Evolutionary conservation across 345 rosid species (phyloP).

Genomic region (Atalantia buxifolia): DNA sequence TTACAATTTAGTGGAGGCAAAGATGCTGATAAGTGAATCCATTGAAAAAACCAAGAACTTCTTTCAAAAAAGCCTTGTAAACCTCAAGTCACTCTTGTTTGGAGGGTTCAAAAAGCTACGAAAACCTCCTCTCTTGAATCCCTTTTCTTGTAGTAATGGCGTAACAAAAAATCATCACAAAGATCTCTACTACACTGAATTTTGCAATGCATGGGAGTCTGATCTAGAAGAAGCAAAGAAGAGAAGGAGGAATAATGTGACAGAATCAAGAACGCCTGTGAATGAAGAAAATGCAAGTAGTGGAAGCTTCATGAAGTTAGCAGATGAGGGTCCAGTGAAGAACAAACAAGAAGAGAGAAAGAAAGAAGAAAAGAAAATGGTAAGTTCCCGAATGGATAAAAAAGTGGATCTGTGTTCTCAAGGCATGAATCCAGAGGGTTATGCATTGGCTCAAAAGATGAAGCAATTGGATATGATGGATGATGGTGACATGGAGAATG

Average conservation of each 20-base stretch:
- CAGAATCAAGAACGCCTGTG: conserved; percentile 5
- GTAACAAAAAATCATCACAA: conserved; percentile 16
- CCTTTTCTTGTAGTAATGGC: conserved; percentile 32
- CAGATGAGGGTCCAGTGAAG: conserved; percentile 28
- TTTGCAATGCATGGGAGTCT: conserved; percentile 37
- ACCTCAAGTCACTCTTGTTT: conserved; percentile 51
- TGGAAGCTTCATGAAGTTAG: conserved; percentile 17
- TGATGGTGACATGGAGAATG: conserved; percentile 66
- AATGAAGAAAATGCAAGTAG: conserved; percentile 20
- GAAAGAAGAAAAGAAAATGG: conserved; percentile 28
- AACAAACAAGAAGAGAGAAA: conserved; percentile 24
- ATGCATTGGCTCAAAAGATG: conserved; percentile 69
- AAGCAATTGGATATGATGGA: conserved; percentile 83
- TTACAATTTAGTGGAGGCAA: conserved; percentile 8
- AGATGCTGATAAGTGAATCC: conserved; percentile 53
- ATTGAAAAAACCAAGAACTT: conserved; percentile 50
- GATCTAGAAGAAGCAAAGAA: conserved; percentile 30
- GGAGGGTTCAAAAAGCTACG: conserved; percentile 43
- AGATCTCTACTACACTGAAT: conserved; percentile 27
- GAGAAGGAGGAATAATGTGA: conserved; percentile 8
- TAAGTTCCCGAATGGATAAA: conserved; percentile 18
- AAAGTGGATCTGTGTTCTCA: conserved; percentile 15
- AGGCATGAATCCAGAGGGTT: conserved; percentile 30
- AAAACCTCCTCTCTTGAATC: conserved; percentile 38
- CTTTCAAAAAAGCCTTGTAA: conserved; percentile 43